Base-by-base conservation (phyloP, 176 grass and related monocot genomes). In the Juncus inflexus region DNA sequence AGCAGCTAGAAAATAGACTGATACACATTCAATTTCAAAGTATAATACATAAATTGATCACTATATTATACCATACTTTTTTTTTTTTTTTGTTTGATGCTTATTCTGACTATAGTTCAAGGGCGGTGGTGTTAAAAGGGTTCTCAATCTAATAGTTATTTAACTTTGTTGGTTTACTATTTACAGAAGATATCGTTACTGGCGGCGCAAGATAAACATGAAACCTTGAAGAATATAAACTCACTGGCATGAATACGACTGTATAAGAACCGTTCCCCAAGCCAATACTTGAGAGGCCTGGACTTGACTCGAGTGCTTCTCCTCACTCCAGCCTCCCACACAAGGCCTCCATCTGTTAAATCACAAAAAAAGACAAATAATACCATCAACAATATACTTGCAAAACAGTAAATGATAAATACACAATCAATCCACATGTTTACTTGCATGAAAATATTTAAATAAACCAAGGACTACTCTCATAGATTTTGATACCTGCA, bases 241-340 rank as follows among this genome's bases (percentile, higher is more conserved):
- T 90, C 74, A 99, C 95, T 87, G 5, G 77, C 65, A 66, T 86
- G 60, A 66, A 99, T 78, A 15, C 80, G 89, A 41, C 70, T 88
- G 73, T 84, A 99, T 37, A 99, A 15, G 0, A 87, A 78, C 70
- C 80, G 81, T 63, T 99, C 95, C 7, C 95, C 95, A 55, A 67
- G 80, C 95, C 95, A 99, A 28, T 78, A 38, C 72, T 84, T 11
- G 51, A 94, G 75, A 70, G 89, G 89, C 53, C 78, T 87, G 60
- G 73, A 70, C 8, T 67, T 78, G 37, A 84, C 78, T 78, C 95
- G 81, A 50, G 89, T 90, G 65, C 95, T 99, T 76, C 75, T 77
- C 75, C 89, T 84, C 19, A 92, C 55, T 56, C 86, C 95, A 60
- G 63, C 74, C 13, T 90, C 61, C 81, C 81, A 87, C 35, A 47